Conservation (phyloP, 192 early-diverging fungal genomes). For the Polychytrium aggregatum region DNA sequence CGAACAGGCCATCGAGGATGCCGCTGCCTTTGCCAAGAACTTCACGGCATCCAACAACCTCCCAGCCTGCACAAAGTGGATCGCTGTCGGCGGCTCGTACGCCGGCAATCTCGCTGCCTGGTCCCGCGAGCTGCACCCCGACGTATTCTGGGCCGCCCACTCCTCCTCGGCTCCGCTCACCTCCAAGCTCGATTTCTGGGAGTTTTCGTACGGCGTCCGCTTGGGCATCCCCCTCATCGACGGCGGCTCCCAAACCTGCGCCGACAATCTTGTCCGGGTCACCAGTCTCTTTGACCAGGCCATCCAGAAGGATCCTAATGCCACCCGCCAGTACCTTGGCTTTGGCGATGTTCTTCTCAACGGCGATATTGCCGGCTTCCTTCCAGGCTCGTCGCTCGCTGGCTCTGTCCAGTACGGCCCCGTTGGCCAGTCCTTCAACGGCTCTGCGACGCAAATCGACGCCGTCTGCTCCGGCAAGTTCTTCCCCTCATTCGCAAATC, state of each 20-base stretch:
- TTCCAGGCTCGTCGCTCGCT: no score
- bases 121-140: conserved; percentile 53
- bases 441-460: neutral
- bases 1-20: conserved; percentile 51
- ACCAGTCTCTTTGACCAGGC: conserved; percentile 20
- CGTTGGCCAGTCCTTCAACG: neutral
- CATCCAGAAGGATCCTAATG: conserved; percentile 3
- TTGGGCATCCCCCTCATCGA: conserved; percentile 6
- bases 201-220: conserved; percentile 7
- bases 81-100: conserved; percentile 66
- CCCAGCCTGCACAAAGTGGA: conserved; percentile 42
- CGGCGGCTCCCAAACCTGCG: conserved; percentile 6
- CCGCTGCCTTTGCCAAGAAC: conserved; percentile 32
- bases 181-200: conserved; percentile 42
- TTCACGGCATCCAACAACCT: conserved; percentile 6
- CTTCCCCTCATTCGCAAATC: no score
- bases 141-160: no score
- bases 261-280: conserved; percentile 27
- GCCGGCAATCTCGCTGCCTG: conserved; percentile 66
- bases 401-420: conserved; percentile 5
- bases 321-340: neutral
- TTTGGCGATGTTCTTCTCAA: neutral
- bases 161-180: conserved; percentile 68
- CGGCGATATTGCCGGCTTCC: conserved; percentile 3
- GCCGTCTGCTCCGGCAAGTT: neutral